Evolutionary conservation across 139 green algal species (phyloP).

Genomic region (Yamagishiella unicocca): DNA sequence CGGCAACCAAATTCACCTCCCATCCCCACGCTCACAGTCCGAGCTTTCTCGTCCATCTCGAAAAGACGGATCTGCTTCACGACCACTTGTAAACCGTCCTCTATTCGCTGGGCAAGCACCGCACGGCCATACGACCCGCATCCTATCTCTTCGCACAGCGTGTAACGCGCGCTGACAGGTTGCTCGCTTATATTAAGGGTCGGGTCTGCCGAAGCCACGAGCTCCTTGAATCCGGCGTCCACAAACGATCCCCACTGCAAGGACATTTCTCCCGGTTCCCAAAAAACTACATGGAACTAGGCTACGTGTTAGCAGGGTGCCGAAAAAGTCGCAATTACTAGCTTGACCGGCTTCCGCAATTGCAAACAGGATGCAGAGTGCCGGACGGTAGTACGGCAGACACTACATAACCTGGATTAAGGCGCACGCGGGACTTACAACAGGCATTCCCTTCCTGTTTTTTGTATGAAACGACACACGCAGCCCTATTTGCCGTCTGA

Average conservation of each 20-base stretch:
- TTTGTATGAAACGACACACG: no score
- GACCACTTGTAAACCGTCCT: slow-evolving; percentile 46
- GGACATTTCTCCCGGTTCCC: neutral
- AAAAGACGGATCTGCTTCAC: slow-evolving; percentile 49
- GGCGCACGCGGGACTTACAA: no score
- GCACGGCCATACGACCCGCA: slow-evolving; percentile 43
- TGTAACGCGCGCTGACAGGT: neutral
- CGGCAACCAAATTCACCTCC: neutral
- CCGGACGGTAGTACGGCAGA: no score
- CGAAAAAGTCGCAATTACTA: no score
- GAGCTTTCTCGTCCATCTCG: slow-evolving; percentile 46
- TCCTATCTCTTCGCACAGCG: slow-evolving; percentile 29
- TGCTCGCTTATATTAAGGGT: slow-evolving; percentile 1
- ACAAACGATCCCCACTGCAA: slow-evolving; percentile 7
- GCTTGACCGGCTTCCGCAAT: no score
- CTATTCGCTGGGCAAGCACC: slow-evolving; percentile 1
- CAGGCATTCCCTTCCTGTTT: no score
- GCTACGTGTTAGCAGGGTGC: no score
- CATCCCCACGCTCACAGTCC: neutral
- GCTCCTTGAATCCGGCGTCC: neutral
- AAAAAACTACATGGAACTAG: slow-evolving; percentile 1
- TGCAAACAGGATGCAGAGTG: no score
- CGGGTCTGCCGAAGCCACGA: slow-evolving; percentile 2
- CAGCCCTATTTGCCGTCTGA: no score
- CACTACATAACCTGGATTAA: no score